Base-by-base conservation (phyloP, 2,329 filamentous ascomycete species). In the Neofusicoccum umdonicola region DNA sequence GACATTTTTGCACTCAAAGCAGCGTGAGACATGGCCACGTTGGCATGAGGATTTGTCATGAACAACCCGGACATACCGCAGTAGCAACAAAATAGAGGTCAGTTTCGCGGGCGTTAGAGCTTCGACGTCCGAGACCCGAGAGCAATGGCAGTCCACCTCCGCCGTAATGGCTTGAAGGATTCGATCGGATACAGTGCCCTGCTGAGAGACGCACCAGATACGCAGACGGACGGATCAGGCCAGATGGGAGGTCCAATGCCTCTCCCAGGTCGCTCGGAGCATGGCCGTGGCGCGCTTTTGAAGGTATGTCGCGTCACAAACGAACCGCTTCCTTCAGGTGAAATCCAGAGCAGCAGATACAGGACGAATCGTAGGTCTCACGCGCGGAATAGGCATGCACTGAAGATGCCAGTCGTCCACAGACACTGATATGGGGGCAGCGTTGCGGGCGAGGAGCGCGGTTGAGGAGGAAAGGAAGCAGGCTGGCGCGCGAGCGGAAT, bases 261-360 rank as follows among this genome's bases (percentile, higher is more conserved):
- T 27, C 6, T 15, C 35, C 8, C 17, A 22, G 8, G 12, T 42
- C 37, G 17, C 34, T n/a, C 13, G 7, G 54, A 45, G 17, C 2
- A 44, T 19, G 4, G n/a, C 22, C 15, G 15, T 4, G 47, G n/a
- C 19, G 37, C 17, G 54, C 12, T 35, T 6, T 57, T 15, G 35
- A n/a, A 22, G 31, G 50, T 37, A 74, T 82, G 78, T 82, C 72
- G 76, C 80, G 79, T 79, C 78, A 76, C 79, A 78, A 77, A 78
- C 81, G 81, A 83, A 77, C 81, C 79, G 77, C 80, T 78, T 75
- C 75, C 81, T 81, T 78, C 79, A 78, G 71, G 74, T 57, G 48
- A 69, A 75, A 78, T 82, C 79, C 74, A 75, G 76, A 81, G 80
- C 80, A 78, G 81, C 78, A 83, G 81, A 83, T 83, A 83, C 81